Evolutionary conservation across 2,329 filamentous ascomycete genomes (phyloP).

Genomic region (Aspergillus arachidicola): DNA sequence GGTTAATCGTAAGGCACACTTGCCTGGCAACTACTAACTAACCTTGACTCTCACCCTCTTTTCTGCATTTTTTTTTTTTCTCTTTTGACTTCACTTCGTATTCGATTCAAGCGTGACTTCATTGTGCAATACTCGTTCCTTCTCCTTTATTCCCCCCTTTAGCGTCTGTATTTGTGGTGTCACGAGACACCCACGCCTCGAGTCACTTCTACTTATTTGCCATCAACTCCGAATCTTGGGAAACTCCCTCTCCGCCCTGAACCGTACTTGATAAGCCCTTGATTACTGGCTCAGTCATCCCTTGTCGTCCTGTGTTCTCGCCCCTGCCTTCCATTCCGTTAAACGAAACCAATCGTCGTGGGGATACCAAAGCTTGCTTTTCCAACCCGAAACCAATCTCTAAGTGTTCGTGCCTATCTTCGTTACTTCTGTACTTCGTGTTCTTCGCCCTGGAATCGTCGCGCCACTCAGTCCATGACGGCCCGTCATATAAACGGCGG

Average conservation of each 20-base stretch:
- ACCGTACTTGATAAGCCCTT: not conserved
- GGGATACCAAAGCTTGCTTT: too few species aligned
- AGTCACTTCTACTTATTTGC: constrained; percentile 1
- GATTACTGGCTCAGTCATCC: not conserved
- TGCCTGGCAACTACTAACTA: not conserved
- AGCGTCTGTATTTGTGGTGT: not conserved
- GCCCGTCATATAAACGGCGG: constrained; percentile 33
- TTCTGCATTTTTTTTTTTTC: not conserved
- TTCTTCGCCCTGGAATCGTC: constrained; percentile 26
- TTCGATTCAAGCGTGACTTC: not conserved
- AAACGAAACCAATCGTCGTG: not conserved
- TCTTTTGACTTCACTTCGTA: not conserved
- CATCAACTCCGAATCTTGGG: not conserved
- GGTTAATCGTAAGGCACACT: constrained; percentile 2
- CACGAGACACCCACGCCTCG: not conserved
- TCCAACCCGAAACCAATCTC: not conserved
- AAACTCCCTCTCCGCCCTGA: not conserved
- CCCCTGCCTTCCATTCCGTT: not conserved
- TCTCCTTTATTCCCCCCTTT: not conserved
- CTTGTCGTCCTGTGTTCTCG: not conserved
- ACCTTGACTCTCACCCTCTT: not conserved
- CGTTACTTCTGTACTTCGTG: not conserved
- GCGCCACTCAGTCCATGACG: constrained; percentile 36
- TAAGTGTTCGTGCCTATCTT: not conserved
- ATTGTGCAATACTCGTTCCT: not conserved